These are phyloP conservation scores for Hapsidospora chrysogenum DNA, from an alignment of 495 filamentous ascomycete species.

Conservation along the genomic window DNA sequence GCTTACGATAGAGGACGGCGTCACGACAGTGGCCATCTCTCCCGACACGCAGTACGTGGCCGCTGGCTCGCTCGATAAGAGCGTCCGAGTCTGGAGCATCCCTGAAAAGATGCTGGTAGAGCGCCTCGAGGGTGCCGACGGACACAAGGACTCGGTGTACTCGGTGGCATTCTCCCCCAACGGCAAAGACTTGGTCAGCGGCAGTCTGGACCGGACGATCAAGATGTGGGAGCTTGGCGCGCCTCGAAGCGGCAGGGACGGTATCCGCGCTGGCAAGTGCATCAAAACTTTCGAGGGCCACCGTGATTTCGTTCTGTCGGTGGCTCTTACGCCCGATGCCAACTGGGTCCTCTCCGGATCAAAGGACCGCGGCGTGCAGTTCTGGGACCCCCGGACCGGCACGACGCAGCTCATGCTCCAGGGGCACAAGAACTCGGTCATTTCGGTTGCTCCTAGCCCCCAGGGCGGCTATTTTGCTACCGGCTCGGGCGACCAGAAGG, in stretches of 20 bases:
- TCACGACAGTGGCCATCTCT: constrained; percentile 84
- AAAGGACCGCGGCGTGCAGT: constrained; percentile 81
- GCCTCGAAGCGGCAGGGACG: constrained; percentile 44
- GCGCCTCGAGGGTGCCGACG: constrained; percentile 69
- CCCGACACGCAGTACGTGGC: constrained; percentile 76
- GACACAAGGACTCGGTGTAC: constrained; percentile 87
- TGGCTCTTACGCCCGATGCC: constrained; percentile 74
- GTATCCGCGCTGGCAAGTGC: constrained; percentile 61
- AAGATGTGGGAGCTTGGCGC: constrained; percentile 84
- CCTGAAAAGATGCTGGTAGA: constrained; percentile 46
- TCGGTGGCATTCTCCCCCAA: constrained; percentile 82
- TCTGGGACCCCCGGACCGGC: constrained; percentile 81
- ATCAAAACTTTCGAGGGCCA: constrained; percentile 84
- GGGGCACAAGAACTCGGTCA: constrained; percentile 86
- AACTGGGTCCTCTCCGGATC: constrained; percentile 85
- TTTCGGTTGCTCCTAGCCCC: constrained; percentile 76
- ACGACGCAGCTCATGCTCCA: constrained; percentile 85
- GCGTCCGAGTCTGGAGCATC: constrained; percentile 78
- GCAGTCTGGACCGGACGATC: constrained; percentile 85
- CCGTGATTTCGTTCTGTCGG: constrained; percentile 81
- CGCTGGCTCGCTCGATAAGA: constrained; percentile 79
- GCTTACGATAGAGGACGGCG: constrained; percentile 75
- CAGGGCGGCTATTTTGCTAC: constrained; percentile 68
- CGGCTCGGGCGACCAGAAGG: constrained; percentile 79
- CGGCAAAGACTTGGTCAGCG: constrained; percentile 72